These are phyloP conservation scores for Aspergillus quadricinctus DNA, from an alignment of 2,329 filamentous ascomycete species.

Conservation along the genomic window DNA sequence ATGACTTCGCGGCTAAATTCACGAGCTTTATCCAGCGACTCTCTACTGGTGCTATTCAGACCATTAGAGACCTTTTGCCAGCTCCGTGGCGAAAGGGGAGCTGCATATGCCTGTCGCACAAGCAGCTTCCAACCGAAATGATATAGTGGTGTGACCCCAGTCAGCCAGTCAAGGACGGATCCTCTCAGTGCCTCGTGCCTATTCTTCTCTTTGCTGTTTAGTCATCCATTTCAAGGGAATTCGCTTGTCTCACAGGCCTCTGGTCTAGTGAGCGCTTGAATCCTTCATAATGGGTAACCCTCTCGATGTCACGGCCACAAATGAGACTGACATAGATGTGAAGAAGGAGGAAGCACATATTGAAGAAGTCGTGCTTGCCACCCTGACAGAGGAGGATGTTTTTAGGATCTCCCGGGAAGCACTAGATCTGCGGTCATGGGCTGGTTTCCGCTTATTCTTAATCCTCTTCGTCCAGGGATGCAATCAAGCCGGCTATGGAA, in stretches of 20 bases:
- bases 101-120: neutral
- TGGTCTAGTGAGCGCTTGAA: neutral
- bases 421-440: conserved; percentile 38
- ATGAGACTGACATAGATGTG: neutral
- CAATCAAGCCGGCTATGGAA: conserved; percentile 46
- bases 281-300: neutral
- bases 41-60: neutral
- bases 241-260: no score
- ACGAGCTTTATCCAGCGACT: neutral
- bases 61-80: no score
- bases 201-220: neutral
- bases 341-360: conserved; percentile 23
- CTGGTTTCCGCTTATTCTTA: conserved; percentile 39
- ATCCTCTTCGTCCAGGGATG: conserved; percentile 47
- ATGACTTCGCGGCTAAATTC: neutral
- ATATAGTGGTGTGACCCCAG: neutral
- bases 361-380: conserved; percentile 44
- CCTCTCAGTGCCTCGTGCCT: neutral
- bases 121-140: neutral
- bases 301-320: neutral
- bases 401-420: conserved; percentile 40
- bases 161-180: neutral
- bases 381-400: conserved; percentile 46
- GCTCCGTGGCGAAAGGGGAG: neutral
- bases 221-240: neutral